Percentiles rank a stretch among this genome's conserved stretches.
phyloP scores from a whole-genome alignment of 2,329 filamentous ascomycete genomes.

The Colletotrichum sp. region DNA sequence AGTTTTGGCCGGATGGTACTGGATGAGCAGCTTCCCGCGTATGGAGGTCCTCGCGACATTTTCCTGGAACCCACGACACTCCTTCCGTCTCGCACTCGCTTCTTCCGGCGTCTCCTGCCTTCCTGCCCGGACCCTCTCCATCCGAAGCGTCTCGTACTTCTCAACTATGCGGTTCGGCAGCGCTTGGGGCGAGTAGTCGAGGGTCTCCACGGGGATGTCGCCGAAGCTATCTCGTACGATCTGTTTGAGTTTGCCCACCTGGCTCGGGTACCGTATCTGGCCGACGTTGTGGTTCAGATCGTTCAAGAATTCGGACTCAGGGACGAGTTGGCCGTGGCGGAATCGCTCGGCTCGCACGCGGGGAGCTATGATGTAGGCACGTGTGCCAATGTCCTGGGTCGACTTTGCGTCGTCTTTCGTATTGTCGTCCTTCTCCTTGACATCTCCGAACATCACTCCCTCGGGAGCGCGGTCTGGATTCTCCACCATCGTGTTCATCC shows the following conservation, averaged over 20 bases:
- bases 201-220: background rate
- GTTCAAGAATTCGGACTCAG: background rate
- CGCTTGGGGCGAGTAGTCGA: background rate
- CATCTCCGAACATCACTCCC: background rate
- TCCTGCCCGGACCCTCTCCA: background rate
- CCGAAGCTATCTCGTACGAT: background rate
- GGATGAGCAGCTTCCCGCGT: slow-evolving; percentile 2
- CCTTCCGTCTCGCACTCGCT: background rate
- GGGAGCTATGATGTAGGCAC: background rate
- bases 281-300: background rate
- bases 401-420: background rate
- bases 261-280: background rate
- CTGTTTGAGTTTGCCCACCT: background rate
- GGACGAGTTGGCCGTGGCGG: background rate
- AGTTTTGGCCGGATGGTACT: background rate
- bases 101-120: background rate
- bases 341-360: background rate
- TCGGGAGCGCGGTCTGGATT: background rate
- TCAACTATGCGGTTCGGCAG: background rate
- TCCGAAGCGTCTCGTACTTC: background rate
- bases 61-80: background rate
- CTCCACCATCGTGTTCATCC: background rate
- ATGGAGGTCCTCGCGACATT: background rate
- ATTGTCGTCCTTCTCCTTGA: background rate
- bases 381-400: background rate